These are phyloP conservation scores for Arachis monticola DNA, from an alignment of 331 rosid genomes.

Conservation along the genomic window DNA sequence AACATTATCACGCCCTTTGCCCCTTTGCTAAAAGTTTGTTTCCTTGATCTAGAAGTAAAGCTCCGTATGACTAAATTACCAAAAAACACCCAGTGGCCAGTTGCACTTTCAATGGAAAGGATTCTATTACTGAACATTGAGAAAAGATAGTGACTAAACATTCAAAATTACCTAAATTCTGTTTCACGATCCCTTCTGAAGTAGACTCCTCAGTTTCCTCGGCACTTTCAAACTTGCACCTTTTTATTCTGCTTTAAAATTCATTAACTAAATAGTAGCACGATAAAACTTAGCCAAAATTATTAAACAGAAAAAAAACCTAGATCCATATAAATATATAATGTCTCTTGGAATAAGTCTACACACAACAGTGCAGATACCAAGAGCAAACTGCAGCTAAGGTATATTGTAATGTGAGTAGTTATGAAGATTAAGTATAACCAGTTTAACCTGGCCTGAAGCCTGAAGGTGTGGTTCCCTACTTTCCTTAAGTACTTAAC, in stretches of 20 bases:
- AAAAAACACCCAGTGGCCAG: too few relatives aligned
- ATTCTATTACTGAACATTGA: too few relatives aligned
- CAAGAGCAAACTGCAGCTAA: slow-evolving; percentile 14
- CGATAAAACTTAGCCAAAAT: slow-evolving; percentile 8
- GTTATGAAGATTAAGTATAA: too few relatives aligned
- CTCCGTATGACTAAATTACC: too few relatives aligned
- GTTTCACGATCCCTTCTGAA: slow-evolving; percentile 39
- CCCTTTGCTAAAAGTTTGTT: background rate
- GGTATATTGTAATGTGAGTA: too few relatives aligned
- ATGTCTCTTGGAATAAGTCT: background rate
- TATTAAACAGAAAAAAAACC: background rate
- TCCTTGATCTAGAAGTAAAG: background rate
- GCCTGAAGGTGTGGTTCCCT: too few relatives aligned
- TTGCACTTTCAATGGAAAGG: background rate
- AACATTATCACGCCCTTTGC: background rate
- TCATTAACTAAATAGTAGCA: slow-evolving; percentile 22
- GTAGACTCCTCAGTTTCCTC: slow-evolving; percentile 51
- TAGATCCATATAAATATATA: background rate
- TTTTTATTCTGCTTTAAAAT: slow-evolving; percentile 55
- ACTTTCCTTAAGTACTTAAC: too few relatives aligned
- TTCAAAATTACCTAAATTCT: slow-evolving; percentile 47
- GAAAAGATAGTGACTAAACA: slow-evolving; percentile 4
- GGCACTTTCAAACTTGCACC: slow-evolving; percentile 57
- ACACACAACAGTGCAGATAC: background rate
- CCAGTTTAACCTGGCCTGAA: too few relatives aligned